Percentiles rank a stretch among this genome's conserved stretches.
These are phyloP conservation scores for Termitomyces heimii DNA, from an alignment of 768 basidiomycete genomes.

Conservation along the genomic window DNA sequence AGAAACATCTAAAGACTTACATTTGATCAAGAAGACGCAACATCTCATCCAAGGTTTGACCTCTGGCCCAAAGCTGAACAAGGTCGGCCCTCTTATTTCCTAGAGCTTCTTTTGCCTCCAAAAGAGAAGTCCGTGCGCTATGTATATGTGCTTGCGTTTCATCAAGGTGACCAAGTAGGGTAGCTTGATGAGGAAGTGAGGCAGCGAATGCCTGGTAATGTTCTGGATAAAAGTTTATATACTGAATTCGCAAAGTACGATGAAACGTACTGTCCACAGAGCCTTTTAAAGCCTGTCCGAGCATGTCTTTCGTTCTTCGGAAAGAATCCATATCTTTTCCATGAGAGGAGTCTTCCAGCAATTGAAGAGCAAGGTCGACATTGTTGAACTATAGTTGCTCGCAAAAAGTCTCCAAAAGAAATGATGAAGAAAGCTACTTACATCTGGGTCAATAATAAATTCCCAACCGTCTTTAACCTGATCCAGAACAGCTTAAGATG, in stretches of 20 bases:
- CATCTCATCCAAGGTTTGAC: slow-evolving; percentile 95
- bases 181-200: slow-evolving; percentile 87
- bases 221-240: slow-evolving; percentile 33
- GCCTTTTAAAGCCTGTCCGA: slow-evolving; percentile 77
- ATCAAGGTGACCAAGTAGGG: slow-evolving; percentile 64
- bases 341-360: slow-evolving; percentile 70
- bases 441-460: slow-evolving; percentile 77
- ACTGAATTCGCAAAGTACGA: not conserved
- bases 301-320: slow-evolving; percentile 64
- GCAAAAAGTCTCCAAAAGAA: not conserved
- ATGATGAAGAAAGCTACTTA: slow-evolving; percentile 26
- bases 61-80: slow-evolving; percentile 83
- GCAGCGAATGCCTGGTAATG: slow-evolving; percentile 94
- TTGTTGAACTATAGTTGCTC: slow-evolving; percentile 69
- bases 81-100: slow-evolving; percentile 84
- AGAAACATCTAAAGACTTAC: slow-evolving; percentile 37
- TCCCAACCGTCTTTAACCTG: slow-evolving; percentile 90
- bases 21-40: slow-evolving; percentile 90
- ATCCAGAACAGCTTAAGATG: slow-evolving; percentile 63
- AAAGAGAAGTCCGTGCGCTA: slow-evolving; percentile 61
- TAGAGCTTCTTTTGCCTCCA: slow-evolving; percentile 74
- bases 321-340: slow-evolving; percentile 79
- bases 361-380: slow-evolving; percentile 86
- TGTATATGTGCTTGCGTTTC: slow-evolving; percentile 72
- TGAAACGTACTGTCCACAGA: slow-evolving; percentile 76